These are phyloP conservation scores for Wickerhamomyces strasburgensis DNA, from an alignment of 805 yeast species.

Conservation along the genomic window DNA sequence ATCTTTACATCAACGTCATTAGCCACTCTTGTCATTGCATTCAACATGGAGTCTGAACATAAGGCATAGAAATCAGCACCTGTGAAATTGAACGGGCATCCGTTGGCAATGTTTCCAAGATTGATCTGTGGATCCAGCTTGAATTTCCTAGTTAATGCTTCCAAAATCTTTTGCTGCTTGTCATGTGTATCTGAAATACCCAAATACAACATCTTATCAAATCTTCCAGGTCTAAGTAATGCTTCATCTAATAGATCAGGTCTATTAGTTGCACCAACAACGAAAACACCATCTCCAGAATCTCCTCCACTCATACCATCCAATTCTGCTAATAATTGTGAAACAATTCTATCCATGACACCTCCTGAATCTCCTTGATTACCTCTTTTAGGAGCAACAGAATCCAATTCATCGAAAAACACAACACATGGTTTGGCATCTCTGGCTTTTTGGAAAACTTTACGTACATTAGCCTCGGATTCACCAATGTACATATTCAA, in stretches of 20 bases:
- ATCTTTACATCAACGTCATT: slow-evolving; percentile 66
- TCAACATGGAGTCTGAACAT: slow-evolving; percentile 92
- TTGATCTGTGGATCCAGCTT: slow-evolving; percentile 55
- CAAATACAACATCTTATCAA: slow-evolving; percentile 89
- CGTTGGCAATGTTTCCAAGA: slow-evolving; percentile 51
- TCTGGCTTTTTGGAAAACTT: slow-evolving; percentile 89
- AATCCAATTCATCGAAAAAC: slow-evolving; percentile 94
- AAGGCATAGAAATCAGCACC: slow-evolving; percentile 98
- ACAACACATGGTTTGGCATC: slow-evolving; percentile 98
- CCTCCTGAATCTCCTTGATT: slow-evolving; percentile 99
- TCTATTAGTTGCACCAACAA: slow-evolving; percentile 97
- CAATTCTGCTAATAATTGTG: slow-evolving; percentile 88
- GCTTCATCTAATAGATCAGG: slow-evolving; percentile 96
- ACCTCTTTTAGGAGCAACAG: slow-evolving; percentile 98
- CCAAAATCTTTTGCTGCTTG: slow-evolving; percentile 78
- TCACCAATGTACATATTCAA: slow-evolving; percentile 98
- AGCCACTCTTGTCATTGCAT: slow-evolving; percentile 93
- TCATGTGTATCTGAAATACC: slow-evolving; percentile 91
- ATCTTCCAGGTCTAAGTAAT: slow-evolving; percentile 86
- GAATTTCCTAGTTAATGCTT: slow-evolving; percentile 86
- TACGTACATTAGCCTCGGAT: slow-evolving; percentile 93
- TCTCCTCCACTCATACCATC: slow-evolving; percentile 92
- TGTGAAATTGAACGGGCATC: slow-evolving; percentile 85
- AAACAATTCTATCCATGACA: slow-evolving; percentile 97
- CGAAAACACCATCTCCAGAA: slow-evolving; percentile 82